Percentiles rank a stretch among this genome's conserved stretches.
These are phyloP conservation scores for Monascus purpureus DNA, from an alignment of 495 filamentous ascomycete species.

Conservation along the genomic window DNA sequence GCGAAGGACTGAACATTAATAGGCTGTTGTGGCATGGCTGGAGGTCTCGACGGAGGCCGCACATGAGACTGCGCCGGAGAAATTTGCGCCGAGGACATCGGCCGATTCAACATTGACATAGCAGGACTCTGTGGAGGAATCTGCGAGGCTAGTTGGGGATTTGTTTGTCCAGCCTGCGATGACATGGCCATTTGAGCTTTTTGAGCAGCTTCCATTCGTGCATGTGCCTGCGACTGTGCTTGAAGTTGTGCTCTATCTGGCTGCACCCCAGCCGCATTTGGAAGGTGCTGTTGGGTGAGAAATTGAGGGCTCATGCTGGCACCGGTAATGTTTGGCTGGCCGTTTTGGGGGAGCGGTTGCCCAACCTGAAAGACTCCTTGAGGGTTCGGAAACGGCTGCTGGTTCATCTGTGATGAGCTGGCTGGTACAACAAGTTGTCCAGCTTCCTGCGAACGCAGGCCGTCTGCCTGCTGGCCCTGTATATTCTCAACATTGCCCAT, in stretches of 20 bases:
- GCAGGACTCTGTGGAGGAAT: slow-evolving; percentile 36
- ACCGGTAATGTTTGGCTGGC: slow-evolving; percentile 24
- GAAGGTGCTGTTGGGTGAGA: slow-evolving; percentile 28
- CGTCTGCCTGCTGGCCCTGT: slow-evolving; percentile 48
- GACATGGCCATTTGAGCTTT: slow-evolving; percentile 36
- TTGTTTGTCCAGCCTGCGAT: slow-evolving; percentile 21
- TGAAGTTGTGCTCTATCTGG: slow-evolving; percentile 27
- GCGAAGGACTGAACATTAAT: slow-evolving; percentile 12
- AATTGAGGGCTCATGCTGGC: slow-evolving; percentile 26
- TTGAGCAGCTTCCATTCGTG: slow-evolving; percentile 30
- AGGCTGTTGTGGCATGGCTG: slow-evolving; percentile 19
- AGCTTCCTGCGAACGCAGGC: slow-evolving; percentile 46
- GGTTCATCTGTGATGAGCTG: slow-evolving; percentile 38
- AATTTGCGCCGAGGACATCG: slow-evolving; percentile 35
- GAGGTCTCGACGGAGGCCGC: slow-evolving; percentile 24
- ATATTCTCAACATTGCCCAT: slow-evolving; percentile 40
- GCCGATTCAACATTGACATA: slow-evolving; percentile 47
- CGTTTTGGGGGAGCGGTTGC: slow-evolving; percentile 21
- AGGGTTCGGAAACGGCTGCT: slow-evolving; percentile 18
- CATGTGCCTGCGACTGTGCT: slow-evolving; percentile 25
- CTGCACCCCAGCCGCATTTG: slow-evolving; percentile 21
- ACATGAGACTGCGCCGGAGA: slow-evolving; percentile 28
- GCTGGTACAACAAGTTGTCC: slow-evolving; percentile 55
- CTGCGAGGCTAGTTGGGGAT: slow-evolving; percentile 22
- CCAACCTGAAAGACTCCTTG: slow-evolving; percentile 24